Evolutionary conservation across 139 green algal species (phyloP), one percentile per base, ranked within the genome.

Genomic region (Bryopsis sp.): DNA sequence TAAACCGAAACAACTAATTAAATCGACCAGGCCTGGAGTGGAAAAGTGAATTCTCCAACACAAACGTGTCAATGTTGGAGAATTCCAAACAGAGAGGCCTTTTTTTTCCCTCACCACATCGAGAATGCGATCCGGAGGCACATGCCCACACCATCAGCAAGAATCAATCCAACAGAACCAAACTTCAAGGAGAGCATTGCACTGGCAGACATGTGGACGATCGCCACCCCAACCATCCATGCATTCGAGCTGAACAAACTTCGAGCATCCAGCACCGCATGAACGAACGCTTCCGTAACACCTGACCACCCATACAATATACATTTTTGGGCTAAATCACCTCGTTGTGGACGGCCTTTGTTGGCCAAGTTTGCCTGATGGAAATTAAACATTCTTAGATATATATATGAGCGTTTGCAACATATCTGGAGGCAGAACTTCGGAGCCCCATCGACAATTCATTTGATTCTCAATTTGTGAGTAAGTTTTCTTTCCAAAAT

Each of bases 241-340:
- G 62, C 64, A 63, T 95, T 95, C 70, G 67, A 69, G 15, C 39
- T 32, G 19, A 58, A 60, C 37, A 95, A 76, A 24, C 79, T 74
- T 0, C 54, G 31, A 4, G 57, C 46, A 62, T 78, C 73, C 36
- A 75, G 79, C 78, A 77, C 77, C 1, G 83, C 89, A 62, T 96
- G 89, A 46, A 92, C 74, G 63, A 92, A 96, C 0, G 88, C 83
- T 69, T 96, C 90, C 6, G 82, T 78, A 59, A 91, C 84, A 43
- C 89, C 89, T 86, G 67, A 15, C n/a, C n/a, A n/a, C n/a, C n/a
- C n/a, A n/a, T n/a, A n/a, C n/a, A n/a, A n/a, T n/a, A n/a, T n/a
- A n/a, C n/a, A n/a, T n/a, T n/a, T n/a, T n/a, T n/a, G n/a, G n/a
- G n/a, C n/a, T n/a, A n/a, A n/a, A n/a, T n/a, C n/a, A n/a, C n/a